Conservation (phyloP, 164 flowering plant species). For the Sedum album region DNA sequence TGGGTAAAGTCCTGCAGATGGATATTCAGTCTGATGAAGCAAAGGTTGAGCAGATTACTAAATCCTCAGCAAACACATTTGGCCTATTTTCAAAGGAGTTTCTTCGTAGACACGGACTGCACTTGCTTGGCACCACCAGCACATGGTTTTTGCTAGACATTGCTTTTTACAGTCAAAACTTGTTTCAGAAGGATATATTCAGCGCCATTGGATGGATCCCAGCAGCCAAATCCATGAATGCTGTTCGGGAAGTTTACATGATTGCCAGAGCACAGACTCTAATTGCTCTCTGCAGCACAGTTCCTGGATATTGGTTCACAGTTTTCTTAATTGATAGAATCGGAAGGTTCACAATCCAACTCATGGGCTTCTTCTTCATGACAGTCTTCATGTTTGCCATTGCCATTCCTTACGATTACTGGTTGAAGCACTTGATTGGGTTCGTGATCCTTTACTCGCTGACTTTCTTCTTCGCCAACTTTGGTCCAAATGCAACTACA, state of each 20-base stretch:
- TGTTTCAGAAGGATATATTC: too few species aligned
- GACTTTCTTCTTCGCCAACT: slow-evolving; percentile 8
- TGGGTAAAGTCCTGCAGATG: slow-evolving; percentile 5
- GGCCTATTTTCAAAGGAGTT: background rate
- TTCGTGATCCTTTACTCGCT: slow-evolving; percentile 2
- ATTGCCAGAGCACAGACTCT: slow-evolving; percentile 6
- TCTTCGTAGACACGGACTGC: background rate
- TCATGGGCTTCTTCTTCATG: too few species aligned
- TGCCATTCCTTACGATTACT: slow-evolving; percentile 5
- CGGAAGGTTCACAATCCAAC: too few species aligned
- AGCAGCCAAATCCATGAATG: background rate
- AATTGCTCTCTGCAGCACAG: too few species aligned
- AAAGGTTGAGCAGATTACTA: background rate
- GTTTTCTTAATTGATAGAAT: slow-evolving; percentile 1
- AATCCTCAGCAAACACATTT: background rate
- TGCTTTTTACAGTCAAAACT: too few species aligned
- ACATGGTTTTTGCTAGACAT: background rate
- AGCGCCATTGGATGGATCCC: too few species aligned
- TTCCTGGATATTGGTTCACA: slow-evolving; percentile 7
- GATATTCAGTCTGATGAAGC: background rate
- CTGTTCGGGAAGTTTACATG: background rate
- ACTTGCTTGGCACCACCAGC: background rate
- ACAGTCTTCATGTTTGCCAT: background rate
- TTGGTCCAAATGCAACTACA: slow-evolving; percentile 5
- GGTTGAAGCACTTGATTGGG: slow-evolving; percentile 5